Evolutionary conservation across 768 basidiomycete species (phyloP).

Genomic region (Amanita polypyramis): DNA sequence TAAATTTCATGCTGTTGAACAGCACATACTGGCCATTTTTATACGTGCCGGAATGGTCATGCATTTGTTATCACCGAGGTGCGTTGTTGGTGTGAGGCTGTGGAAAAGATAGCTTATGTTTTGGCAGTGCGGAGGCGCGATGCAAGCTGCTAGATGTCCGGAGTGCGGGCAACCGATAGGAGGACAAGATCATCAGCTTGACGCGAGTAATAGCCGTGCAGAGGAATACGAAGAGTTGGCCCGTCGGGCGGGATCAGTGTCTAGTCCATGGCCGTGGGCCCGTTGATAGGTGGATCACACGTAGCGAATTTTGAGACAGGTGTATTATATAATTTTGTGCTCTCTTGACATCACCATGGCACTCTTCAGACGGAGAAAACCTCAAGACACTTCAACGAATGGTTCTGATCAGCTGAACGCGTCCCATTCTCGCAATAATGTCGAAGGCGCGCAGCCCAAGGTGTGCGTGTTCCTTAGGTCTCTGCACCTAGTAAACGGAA

Average conservation of each 20-base stretch:
- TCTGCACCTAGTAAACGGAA: neutral
- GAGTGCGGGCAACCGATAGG: slow-evolving; percentile 50
- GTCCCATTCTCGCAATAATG: neutral
- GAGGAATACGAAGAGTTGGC: slow-evolving; percentile 38
- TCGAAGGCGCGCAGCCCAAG: neutral
- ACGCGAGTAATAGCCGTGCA: slow-evolving; percentile 31
- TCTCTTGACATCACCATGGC: slow-evolving; percentile 5
- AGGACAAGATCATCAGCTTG: slow-evolving; percentile 31
- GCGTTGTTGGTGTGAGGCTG: slow-evolving; percentile 5
- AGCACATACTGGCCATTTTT: slow-evolving; percentile 36
- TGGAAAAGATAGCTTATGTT: neutral
- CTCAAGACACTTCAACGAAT: neutral
- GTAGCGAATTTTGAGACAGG: neutral
- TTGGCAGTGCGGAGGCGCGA: slow-evolving; percentile 49
- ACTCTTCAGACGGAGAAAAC: slow-evolving; percentile 2
- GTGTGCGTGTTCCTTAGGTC: neutral
- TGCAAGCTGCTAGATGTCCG: slow-evolving; percentile 35
- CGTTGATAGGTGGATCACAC: neutral
- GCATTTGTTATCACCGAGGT: slow-evolving; percentile 51
- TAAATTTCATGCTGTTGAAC: neutral
- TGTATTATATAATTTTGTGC: neutral
- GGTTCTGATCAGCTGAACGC: too few relatives aligned
- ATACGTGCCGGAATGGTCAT: slow-evolving; percentile 50
- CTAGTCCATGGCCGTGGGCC: slow-evolving; percentile 22
- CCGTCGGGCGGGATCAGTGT: slow-evolving; percentile 16